Evolutionary conservation across 495 filamentous ascomycete species (phyloP).

Genomic region (Penicillium pulvis): DNA sequence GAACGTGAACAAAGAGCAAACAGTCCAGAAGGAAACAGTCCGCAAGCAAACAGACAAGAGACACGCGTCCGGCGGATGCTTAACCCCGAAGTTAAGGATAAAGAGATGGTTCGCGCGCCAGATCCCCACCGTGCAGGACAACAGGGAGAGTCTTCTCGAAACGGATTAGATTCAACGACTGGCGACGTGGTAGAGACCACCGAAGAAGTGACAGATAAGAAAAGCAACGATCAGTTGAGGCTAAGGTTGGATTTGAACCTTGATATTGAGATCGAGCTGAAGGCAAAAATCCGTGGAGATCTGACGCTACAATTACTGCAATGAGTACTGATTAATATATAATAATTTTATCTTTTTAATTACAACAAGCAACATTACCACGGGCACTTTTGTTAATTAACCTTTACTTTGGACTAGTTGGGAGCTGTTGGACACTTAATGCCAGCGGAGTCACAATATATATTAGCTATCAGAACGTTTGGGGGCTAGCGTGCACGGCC

Average conservation of each 20-base stretch:
- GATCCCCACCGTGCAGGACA: not conserved
- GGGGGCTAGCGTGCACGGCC: no score
- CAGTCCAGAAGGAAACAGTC: not conserved
- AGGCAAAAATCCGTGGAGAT: slow-evolving; percentile 82
- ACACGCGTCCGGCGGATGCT: not conserved
- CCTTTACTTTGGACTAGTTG: no score
- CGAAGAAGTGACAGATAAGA: not conserved
- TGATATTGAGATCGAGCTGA: slow-evolving; percentile 76
- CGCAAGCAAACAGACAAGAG: not conserved
- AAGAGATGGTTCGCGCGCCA: not conserved
- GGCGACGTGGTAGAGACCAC: not conserved
- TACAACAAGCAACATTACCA: no score
- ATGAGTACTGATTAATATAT: not conserved
- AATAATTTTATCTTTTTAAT: no score
- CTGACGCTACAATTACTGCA: slow-evolving; percentile 46
- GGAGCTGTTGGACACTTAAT: no score
- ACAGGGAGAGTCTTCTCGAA: not conserved
- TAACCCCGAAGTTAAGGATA: not conserved
- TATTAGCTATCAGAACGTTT: no score
- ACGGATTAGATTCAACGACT: not conserved
- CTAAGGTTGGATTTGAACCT: slow-evolving; percentile 75
- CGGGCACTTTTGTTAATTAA: not conserved
- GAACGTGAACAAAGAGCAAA: not conserved
- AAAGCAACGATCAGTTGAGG: slow-evolving; percentile 38
- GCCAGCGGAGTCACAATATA: no score